These are phyloP conservation scores for Malassezia sp. DNA, from an alignment of 1,284 basidiomycete species.

Conservation along the genomic window DNA sequence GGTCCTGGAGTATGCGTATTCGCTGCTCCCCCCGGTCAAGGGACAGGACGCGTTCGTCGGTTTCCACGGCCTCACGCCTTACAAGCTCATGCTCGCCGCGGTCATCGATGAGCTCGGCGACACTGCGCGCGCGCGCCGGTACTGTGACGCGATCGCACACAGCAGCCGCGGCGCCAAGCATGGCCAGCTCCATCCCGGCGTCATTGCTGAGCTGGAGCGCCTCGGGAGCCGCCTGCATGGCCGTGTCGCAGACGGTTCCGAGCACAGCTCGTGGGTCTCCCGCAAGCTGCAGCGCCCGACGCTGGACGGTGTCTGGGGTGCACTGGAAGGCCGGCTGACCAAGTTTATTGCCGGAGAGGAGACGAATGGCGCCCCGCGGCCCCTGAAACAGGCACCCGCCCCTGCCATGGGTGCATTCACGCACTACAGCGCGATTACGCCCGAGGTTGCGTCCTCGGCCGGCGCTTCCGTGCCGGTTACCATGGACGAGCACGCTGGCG, in stretches of 20 bases:
- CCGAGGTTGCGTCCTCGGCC: conserved; percentile 48
- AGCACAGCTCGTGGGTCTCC: conserved; percentile 59
- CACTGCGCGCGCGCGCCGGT: conserved; percentile 49
- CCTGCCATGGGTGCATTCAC: conserved; percentile 65
- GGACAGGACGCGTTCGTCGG: conserved; percentile 76
- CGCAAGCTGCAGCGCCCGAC: conserved; percentile 61
- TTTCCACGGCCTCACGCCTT: conserved; percentile 75
- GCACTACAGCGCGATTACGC: conserved; percentile 86
- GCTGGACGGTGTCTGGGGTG: conserved; percentile 79
- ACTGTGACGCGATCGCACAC: conserved; percentile 78
- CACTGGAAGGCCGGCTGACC: conserved; percentile 85
- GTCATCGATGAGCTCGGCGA: conserved; percentile 54
- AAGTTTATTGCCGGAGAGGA: conserved; percentile 74
- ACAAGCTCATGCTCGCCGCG: conserved; percentile 69
- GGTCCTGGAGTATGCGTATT: conserved; percentile 80
- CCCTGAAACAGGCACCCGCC: conserved; percentile 34
- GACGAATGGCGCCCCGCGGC: conserved; percentile 45
- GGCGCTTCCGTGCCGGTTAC: too few species aligned
- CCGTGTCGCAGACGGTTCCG: conserved; percentile 64
- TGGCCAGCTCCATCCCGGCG: neutral
- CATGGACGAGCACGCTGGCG: too few species aligned
- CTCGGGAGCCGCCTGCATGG: conserved; percentile 68
- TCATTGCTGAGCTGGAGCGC: conserved; percentile 8
- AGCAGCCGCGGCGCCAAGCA: conserved; percentile 54
- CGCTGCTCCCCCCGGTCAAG: conserved; percentile 61